Evolutionary conservation across 768 basidiomycete genomes (phyloP).

Genomic region (Pleurotus citrinopileatus): DNA sequence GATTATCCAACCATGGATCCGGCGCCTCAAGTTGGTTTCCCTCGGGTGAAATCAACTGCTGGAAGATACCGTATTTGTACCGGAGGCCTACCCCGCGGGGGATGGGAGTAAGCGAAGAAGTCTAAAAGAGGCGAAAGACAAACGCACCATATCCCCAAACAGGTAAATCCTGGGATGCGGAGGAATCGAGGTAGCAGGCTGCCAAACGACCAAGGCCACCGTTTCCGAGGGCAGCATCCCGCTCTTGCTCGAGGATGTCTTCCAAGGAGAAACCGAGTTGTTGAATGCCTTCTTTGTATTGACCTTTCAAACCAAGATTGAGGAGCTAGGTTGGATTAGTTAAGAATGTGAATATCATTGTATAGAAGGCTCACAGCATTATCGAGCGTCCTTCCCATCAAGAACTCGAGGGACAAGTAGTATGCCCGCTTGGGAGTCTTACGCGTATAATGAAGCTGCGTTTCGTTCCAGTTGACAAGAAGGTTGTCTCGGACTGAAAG

Average conservation of each 20-base stretch:
- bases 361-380: conserved; percentile 53
- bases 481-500: conserved; percentile 87
- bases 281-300: conserved; percentile 64
- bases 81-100: conserved; percentile 44
- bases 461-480: conserved; percentile 87
- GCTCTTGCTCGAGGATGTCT: conserved; percentile 83
- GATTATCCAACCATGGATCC: conserved; percentile 88
- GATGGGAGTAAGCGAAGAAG: not conserved
- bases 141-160: conserved; percentile 84
- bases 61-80: conserved; percentile 96
- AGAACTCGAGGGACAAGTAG: conserved; percentile 93
- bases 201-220: conserved; percentile 95
- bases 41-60: conserved; percentile 83
- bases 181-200: conserved; percentile 96
- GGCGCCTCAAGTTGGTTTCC: conserved; percentile 88
- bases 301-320: conserved; percentile 81
- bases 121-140: not conserved
- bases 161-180: conserved; percentile 71
- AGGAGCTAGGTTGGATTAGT: conserved; percentile 55
- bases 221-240: conserved; percentile 94
- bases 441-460: conserved; percentile 72
- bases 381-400: conserved; percentile 80
- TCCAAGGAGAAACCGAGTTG: conserved; percentile 89
- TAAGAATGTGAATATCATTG: conserved; percentile 44
- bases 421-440: conserved; percentile 89